Evolutionary conservation across 2,329 filamentous ascomycete genomes (phyloP).

Genomic region (Paraphaeosphaeria minitans): DNA sequence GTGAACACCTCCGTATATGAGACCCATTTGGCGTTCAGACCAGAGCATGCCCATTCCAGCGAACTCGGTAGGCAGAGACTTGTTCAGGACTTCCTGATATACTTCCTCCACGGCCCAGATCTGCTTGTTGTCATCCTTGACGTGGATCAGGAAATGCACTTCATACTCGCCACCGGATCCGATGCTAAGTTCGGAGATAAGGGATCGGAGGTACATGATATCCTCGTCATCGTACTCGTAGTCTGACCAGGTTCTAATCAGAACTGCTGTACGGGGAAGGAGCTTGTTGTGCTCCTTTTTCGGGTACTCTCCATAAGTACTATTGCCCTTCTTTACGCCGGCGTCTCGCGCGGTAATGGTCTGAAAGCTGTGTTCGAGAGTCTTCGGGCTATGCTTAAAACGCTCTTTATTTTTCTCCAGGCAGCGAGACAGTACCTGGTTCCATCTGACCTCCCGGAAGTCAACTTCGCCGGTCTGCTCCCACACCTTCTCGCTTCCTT

Average conservation of each 20-base stretch:
- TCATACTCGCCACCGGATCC: constrained; percentile 81
- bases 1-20: constrained; percentile 58
- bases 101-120: constrained; percentile 81
- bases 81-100: constrained; percentile 68
- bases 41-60: constrained; percentile 59
- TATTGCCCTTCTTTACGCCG: constrained; percentile 27
- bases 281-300: constrained; percentile 42
- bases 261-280: constrained; percentile 71
- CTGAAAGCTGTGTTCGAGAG: constrained; percentile 47
- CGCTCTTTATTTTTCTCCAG: constrained; percentile 71
- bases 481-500: constrained; percentile 83
- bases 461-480: constrained; percentile 72
- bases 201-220: constrained; percentile 77
- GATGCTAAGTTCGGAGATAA: constrained; percentile 79
- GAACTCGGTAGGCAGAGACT: constrained; percentile 55
- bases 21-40: constrained; percentile 60
- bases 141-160: constrained; percentile 83
- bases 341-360: constrained; percentile 43
- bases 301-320: constrained; percentile 24
- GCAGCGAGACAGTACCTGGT: constrained; percentile 75
- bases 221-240: constrained; percentile 81
- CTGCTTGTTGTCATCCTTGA: constrained; percentile 76
- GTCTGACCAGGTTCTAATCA: constrained; percentile 82
- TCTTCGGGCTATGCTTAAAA: constrained; percentile 57
- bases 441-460: constrained; percentile 79